Evolutionary conservation across 768 basidiomycete genomes (phyloP), one percentile per base, ranked within the genome.

Genomic region (Termitomyces sp.): DNA sequence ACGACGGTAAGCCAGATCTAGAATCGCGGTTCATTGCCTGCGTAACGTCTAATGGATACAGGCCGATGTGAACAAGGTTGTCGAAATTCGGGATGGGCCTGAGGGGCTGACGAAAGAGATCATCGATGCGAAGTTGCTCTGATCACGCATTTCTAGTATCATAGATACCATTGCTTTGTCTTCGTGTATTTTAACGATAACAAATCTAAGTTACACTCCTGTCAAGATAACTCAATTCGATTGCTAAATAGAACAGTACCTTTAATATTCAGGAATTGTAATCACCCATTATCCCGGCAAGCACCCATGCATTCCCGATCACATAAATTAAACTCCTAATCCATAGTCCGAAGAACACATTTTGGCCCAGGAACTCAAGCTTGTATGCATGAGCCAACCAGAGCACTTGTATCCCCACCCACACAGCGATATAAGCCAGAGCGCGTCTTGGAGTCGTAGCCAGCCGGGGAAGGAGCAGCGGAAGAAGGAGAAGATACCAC

Each of bases 361-460:
- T 75, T 56, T 84, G 69, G 0, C 90, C 95, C 29, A 91, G 69
- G 68, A 98, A 95, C 69, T 99, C 97, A 14, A 99, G 81, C 57
- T 81, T 80, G 72, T 95, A 98, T 0, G 95, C 97, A 62, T 90
- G 87, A n/a, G 79, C 79, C 1, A 98, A 81, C 97, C 97, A 99
- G 19, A 95, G 58, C 0, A 82, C 93, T 75, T 98, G 95, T 9
- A 81, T 82, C 0, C 80, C 84, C 0, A 83, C 75, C 96, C 96
- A 99, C 2, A 86, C 74, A 1, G 64, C 74, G 0, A 80, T 47
- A 47, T 81, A 80, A 5, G 69, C 58, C 14, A 79, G 3, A 0
- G 75, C 76, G 9, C 77, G 74, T 19, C 64, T 53, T 17, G 71
- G 69, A 1, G 85, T 76, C 44, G 92, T 76, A 0, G 73, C 69